These are phyloP conservation scores for Ochetophila trinervis DNA, from an alignment of 306 rosid genomes.

Conservation along the genomic window DNA sequence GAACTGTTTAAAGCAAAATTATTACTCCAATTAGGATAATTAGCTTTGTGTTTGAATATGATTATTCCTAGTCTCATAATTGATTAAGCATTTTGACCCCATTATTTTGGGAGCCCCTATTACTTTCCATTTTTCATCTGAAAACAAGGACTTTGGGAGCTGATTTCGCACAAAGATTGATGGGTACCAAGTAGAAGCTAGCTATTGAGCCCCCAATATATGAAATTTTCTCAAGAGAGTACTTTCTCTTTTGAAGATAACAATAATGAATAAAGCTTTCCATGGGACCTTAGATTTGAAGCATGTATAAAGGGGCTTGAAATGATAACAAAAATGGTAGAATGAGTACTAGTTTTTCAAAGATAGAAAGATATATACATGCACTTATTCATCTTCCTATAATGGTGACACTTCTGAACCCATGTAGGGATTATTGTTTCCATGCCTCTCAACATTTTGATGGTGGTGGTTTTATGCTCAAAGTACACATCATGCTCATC, in stretches of 20 bases:
- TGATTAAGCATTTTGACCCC: conserved; percentile 1
- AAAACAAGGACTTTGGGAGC: conserved; percentile 21
- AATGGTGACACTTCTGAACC: conserved; percentile 14
- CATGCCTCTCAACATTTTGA: conserved; percentile 7
- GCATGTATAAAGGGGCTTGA: background rate
- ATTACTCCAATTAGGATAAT: conserved; percentile 10
- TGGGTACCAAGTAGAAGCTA: background rate
- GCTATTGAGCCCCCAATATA: background rate
- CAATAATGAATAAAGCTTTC: conserved; percentile 20
- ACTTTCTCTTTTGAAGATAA: conserved; percentile 8
- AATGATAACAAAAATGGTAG: conserved; percentile 14
- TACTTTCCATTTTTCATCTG: conserved; percentile 10
- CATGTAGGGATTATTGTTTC: conserved; percentile 17
- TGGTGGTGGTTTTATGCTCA: conserved; percentile 8
- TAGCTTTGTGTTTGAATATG: conserved; percentile 10
- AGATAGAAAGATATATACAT: conserved; percentile 1
- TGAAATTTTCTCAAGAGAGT: background rate
- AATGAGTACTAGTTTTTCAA: background rate
- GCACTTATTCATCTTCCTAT: conserved; percentile 13
- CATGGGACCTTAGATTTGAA: conserved; percentile 10
- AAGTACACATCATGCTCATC: background rate
- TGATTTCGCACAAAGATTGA: background rate
- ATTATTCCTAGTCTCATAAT: background rate
- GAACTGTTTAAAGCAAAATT: conserved; percentile 9
- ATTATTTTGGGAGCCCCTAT: background rate